These are phyloP conservation scores for Cladobotryum mycophilum DNA, from an alignment of 2,329 filamentous ascomycete genomes.

Conservation along the genomic window DNA sequence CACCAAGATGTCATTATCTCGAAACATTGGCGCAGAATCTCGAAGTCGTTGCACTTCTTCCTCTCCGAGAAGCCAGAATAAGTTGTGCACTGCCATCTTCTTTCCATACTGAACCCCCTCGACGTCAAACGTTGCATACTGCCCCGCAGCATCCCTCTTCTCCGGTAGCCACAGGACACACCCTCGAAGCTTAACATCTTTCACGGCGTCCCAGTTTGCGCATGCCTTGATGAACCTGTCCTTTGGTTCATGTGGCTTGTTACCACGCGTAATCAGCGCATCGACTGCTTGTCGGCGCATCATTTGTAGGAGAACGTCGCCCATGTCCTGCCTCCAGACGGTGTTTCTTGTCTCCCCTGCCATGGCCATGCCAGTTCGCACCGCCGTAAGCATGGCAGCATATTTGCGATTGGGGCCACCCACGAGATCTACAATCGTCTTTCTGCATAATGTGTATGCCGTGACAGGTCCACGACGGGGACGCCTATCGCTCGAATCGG, in stretches of 20 bases:
- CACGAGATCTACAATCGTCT: slow-evolving; percentile 23
- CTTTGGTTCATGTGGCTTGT: slow-evolving; percentile 17
- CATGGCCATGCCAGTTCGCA: slow-evolving; percentile 23
- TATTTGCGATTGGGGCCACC: slow-evolving; percentile 14
- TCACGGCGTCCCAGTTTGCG: slow-evolving; percentile 38
- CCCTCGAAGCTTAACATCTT: slow-evolving; percentile 33
- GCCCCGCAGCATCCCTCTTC: slow-evolving; percentile 21
- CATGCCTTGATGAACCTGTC: slow-evolving; percentile 37
- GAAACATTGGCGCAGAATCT: slow-evolving; percentile 27
- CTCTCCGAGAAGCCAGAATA: slow-evolving; percentile 44
- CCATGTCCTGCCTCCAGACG: slow-evolving; percentile 48
- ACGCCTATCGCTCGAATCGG: background rate
- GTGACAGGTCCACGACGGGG: slow-evolving; percentile 18
- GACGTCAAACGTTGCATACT: slow-evolving; percentile 42
- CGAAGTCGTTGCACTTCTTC: slow-evolving; percentile 37
- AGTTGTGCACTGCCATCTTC: slow-evolving; percentile 47
- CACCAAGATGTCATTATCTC: slow-evolving; percentile 36
- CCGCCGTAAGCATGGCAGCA: slow-evolving; percentile 12
- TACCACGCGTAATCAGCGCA: slow-evolving; percentile 30
- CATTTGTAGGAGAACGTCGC: slow-evolving; percentile 42
- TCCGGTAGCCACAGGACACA: slow-evolving; percentile 39
- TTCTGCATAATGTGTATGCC: slow-evolving; percentile 24
- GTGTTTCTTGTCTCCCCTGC: slow-evolving; percentile 7
- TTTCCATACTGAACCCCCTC: slow-evolving; percentile 25
- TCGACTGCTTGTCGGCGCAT: slow-evolving; percentile 43